Percentiles rank a stretch among this genome's conserved stretches.
Conservation (phyloP, 192 early-diverging fungal genomes). For the Gaertneriomyces sp. region DNA sequence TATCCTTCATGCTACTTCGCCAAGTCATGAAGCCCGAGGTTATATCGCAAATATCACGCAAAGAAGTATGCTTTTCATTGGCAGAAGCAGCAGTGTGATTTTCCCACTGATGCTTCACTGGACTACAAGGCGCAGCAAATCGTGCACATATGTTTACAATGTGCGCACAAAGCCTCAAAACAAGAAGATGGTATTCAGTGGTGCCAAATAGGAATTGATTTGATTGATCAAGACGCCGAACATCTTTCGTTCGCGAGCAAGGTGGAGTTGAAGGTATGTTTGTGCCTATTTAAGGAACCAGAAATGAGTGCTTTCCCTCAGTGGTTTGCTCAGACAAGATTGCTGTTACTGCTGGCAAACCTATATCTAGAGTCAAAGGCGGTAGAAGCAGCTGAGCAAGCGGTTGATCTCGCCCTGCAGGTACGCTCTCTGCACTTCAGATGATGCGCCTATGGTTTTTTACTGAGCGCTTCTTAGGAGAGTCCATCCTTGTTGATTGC, state of each 20-base stretch:
- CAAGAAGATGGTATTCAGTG: conserved; percentile 20
- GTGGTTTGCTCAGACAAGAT: not conserved
- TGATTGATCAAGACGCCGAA: not conserved
- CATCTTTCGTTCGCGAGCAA: not conserved
- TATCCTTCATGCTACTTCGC: conserved; percentile 24
- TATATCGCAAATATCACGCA: not conserved
- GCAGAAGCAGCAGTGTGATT: too few relatives aligned
- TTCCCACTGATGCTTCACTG: not conserved
- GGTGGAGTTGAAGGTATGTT: conserved; percentile 6
- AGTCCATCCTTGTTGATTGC: not conserved
- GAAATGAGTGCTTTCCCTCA: not conserved
- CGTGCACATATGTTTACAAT: conserved; percentile 13
- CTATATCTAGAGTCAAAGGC: conserved; percentile 10
- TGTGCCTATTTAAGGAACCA: not conserved
- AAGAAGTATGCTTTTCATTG: too few relatives aligned
- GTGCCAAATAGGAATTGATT: conserved; percentile 14
- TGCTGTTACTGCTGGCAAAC: conserved; percentile 9
- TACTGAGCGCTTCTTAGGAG: not conserved
- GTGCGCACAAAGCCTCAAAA: conserved; percentile 6
- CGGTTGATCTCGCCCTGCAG: conserved; percentile 12
- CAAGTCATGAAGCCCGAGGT: not conserved
- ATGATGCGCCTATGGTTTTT: not conserved
- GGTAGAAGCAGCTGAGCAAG: conserved; percentile 9
- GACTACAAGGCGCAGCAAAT: conserved; percentile 1
- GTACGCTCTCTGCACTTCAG: not conserved